A percentile compares a stretch with the other conserved stretches of the same genome.
These are phyloP conservation scores for Lepidium didymum DNA, from an alignment of 345 rosid species.

Conservation along the genomic window DNA sequence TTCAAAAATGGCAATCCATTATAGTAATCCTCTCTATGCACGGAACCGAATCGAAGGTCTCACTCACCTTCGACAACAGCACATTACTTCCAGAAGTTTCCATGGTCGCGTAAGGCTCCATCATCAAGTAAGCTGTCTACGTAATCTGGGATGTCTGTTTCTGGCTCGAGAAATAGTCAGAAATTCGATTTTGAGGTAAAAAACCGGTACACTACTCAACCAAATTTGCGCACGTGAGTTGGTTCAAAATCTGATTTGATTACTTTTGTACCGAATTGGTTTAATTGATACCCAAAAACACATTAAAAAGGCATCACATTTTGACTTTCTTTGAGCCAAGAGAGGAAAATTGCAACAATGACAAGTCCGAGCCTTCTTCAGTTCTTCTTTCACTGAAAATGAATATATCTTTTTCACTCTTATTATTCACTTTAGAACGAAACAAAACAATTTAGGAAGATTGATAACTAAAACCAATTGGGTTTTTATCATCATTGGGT, in stretches of 20 bases:
- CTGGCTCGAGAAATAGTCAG: too few relatives aligned
- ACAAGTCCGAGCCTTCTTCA: not conserved
- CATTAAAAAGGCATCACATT: not conserved
- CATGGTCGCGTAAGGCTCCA: not conserved
- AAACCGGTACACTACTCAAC: not conserved
- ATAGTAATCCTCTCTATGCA: too few relatives aligned
- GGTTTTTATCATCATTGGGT: slow-evolving; percentile 15
- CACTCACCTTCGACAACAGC: too few relatives aligned
- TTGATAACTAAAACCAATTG: slow-evolving; percentile 19
- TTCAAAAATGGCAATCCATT: too few relatives aligned
- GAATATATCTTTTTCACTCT: not conserved
- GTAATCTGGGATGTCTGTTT: too few relatives aligned
- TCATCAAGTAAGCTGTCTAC: not conserved
- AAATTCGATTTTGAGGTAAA: too few relatives aligned
- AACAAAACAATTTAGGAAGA: slow-evolving; percentile 8
- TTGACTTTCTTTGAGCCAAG: not conserved
- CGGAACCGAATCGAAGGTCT: too few relatives aligned
- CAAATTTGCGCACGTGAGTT: not conserved
- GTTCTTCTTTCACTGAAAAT: not conserved
- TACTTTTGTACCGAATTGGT: not conserved
- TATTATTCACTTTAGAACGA: not conserved
- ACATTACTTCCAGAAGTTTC: too few relatives aligned
- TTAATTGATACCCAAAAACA: not conserved
- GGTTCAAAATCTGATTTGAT: not conserved
- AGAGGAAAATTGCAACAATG: not conserved